Evolutionary conservation across 108 stramenopile species (phyloP), one percentile per base, ranked within the genome.

Genomic region (Cyclotella sp.): DNA sequence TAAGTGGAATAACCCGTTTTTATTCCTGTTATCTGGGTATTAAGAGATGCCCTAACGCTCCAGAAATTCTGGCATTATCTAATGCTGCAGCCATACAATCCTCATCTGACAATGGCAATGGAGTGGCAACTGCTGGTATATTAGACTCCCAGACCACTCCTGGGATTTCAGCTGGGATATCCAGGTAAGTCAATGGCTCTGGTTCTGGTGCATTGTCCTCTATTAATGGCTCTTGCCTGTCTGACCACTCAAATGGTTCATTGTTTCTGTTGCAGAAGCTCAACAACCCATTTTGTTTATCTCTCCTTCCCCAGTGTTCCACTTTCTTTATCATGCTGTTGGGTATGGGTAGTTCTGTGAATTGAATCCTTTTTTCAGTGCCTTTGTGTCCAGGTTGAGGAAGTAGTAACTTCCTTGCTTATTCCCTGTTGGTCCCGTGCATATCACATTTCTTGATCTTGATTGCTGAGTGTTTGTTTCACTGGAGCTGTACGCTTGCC

Each of bases 371-470:
- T 34, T 34, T 34, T 2, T 34, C 6, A 34, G 34, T 2, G 34
- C 34, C 34, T 34, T 34, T 6, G 34, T 34, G 34, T 34, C 34
- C 6, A 34, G 67, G 26, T 44, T 42, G 0, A 85, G 39, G 40
- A 85, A 85, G 0, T 77, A 57, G 70, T 85, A 71, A 0, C 74
- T 78, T 0, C 86, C 84, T 77, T 86, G 82, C 14, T 5, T 34
- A 6, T 34, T 34, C 4, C 34, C 34, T 2, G 34, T 34, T 2
- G 34, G 34, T 34, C 34, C 34, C 34, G 6, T 34, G 34, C 34
- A 34, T 34, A 34, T 34, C 2, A 34, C 34, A 34, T 34, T 34
- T 34, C 34, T 34, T 34, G 34, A 34, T 40, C 19, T 29, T 1
- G 84, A 79, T 14, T 84, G 22, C 15, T 75, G 18, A 15, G 9